Base-by-base conservation (phyloP, 139 green algal species). In the Chlamydomonas eustigma region DNA sequence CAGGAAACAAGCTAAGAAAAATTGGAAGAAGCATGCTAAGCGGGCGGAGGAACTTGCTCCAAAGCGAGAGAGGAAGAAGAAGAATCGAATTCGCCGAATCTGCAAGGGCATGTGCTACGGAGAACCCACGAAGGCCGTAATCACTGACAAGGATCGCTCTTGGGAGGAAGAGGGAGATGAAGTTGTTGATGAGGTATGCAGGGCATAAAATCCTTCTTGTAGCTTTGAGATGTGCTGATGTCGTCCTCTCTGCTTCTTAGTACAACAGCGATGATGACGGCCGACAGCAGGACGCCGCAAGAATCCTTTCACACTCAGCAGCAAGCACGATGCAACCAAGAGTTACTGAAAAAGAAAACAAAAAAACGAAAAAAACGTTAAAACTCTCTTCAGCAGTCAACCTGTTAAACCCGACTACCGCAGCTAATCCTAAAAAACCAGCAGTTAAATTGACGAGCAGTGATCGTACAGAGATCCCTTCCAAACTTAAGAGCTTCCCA, bases 51-150 rank as follows among this genome's bases (percentile, higher is more conserved):
- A 75, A 3, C 18, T 30, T 33, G 68, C 24, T 64, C 8, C 38
- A 24, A 75, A 75, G 68, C 68, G 68, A 22, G 39, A 51, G 4
- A 37, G 68, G 22, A 75, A 58, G 68, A 75, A 75, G 35, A n/a
- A 4, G 30, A 72, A 72, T 22, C 25, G 2, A 32, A 75, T 36
- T n/a, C 37, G 68, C 37, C 68, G 68, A 24, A 32, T 75, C 37
- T 75, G 68, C 38, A 34, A 63, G 8, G 68, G 68, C 68, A 58
- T 75, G 68, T 75, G 68, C 38, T 75, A 75, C 68, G 32, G 38
- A n/a, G 35, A 32, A 18, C 37, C 68, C 37, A 58, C 25, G 25
- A 74, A 58, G 44, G 44, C 44, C 12, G 44, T 58, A 18, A n/a
- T n/a, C n/a, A 58, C 44, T 12, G 44, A 31, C 28, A 6, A 37